Evolutionary conservation across 352 stramenopile genomes (phyloP).

Genomic region (Phytophthora agathidicida): DNA sequence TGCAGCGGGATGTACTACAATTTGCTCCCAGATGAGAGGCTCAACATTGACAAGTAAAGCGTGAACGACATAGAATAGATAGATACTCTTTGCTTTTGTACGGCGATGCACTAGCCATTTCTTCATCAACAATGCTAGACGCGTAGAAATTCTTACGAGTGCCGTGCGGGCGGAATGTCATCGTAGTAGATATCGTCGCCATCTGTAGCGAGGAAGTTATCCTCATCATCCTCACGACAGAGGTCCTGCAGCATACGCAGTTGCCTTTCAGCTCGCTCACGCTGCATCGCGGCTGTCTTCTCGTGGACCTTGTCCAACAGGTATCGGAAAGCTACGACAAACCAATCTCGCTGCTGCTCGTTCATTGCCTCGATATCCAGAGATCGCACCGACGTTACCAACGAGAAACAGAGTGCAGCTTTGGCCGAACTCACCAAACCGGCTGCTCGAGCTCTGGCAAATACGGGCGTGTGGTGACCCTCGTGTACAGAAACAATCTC

Average conservation of each 20-base stretch:
- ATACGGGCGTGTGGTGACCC: constrained; percentile 70
- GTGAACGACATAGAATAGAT: constrained; percentile 32
- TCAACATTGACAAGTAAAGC: background rate
- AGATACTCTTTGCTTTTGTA: constrained; percentile 28
- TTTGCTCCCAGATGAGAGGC: constrained; percentile 32
- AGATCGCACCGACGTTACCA: constrained; percentile 65
- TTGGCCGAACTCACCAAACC: constrained; percentile 37
- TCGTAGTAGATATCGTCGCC: constrained; percentile 44
- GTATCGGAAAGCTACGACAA: constrained; percentile 87
- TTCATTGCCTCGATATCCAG: constrained; percentile 79
- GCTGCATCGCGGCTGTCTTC: constrained; percentile 77
- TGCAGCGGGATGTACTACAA: constrained; percentile 63
- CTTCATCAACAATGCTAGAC: constrained; percentile 3
- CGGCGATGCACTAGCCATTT: background rate
- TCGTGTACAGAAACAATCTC: constrained; percentile 66
- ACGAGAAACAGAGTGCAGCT: constrained; percentile 66
- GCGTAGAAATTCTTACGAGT: constrained; percentile 13
- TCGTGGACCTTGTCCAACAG: constrained; percentile 87
- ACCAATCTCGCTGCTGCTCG: constrained; percentile 84
- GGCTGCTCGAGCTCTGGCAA: constrained; percentile 47
- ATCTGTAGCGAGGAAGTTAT: constrained; percentile 29
- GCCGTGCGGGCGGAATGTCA: constrained; percentile 20
- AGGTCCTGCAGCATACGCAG: constrained; percentile 81
- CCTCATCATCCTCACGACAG: constrained; percentile 40
- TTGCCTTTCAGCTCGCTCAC: constrained; percentile 79